phyloP scores from a whole-genome alignment of 148 eudicot genomes.

The Camellia lanceoleosa region DNA sequence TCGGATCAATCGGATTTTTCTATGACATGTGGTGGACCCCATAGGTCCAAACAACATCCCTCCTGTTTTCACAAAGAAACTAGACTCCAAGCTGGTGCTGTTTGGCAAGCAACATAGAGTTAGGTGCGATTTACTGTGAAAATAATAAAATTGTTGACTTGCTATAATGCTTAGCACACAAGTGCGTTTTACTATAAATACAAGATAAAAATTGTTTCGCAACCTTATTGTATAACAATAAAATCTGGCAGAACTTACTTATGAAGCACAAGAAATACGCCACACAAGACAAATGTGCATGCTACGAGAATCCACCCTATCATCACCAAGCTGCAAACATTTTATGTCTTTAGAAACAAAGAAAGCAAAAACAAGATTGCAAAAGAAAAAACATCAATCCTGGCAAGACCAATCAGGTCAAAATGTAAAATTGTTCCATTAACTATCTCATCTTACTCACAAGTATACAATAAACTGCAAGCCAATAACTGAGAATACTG shows the following conservation, averaged over 20 bases:
- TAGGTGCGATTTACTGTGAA: not conserved
- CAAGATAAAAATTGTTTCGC: too few relatives aligned
- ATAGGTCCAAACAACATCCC: too few relatives aligned
- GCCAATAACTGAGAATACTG: conserved; percentile 82
- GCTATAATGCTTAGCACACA: too few relatives aligned
- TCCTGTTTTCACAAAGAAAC: not conserved
- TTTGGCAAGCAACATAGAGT: not conserved
- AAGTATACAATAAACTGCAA: conserved; percentile 72
- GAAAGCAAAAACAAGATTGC: not conserved
- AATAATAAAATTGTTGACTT: not conserved
- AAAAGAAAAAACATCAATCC: not conserved
- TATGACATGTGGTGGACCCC: too few relatives aligned
- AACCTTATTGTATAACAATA: not conserved
- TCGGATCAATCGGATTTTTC: too few relatives aligned
- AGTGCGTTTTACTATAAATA: too few relatives aligned
- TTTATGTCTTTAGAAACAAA: not conserved
- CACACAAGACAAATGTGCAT: conserved; percentile 69
- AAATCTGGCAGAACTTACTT: conserved; percentile 51
- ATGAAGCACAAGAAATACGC: conserved; percentile 75
- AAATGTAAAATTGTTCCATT: not conserved
- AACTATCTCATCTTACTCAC: conserved; percentile 40
- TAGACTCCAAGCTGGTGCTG: not conserved
- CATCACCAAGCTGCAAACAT: conserved; percentile 59
- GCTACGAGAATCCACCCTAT: conserved; percentile 82
- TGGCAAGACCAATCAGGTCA: not conserved